A percentile compares a stretch with the other conserved stretches of the same genome.
These are phyloP conservation scores for Mollisiaceae sp. DNA, from an alignment of 2,329 filamentous ascomycete genomes.

Conservation along the genomic window DNA sequence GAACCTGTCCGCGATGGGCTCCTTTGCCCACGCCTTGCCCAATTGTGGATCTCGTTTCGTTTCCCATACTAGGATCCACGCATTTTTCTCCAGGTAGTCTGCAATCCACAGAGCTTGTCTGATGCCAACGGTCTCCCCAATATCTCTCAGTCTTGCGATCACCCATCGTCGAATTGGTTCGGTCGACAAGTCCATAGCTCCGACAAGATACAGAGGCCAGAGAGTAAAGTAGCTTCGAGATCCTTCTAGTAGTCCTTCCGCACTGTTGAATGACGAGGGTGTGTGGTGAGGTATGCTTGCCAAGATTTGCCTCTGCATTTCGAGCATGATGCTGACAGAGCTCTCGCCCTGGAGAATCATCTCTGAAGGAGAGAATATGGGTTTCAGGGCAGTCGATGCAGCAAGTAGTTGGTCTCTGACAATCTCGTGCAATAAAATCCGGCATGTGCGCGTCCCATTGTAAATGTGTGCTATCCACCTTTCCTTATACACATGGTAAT, in stretches of 20 bases:
- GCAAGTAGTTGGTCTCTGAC: constrained; percentile 31
- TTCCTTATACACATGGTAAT: constrained; percentile 38
- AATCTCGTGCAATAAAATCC: constrained; percentile 37
- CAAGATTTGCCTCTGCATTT: constrained; percentile 35
- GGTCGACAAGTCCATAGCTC: constrained; percentile 32
- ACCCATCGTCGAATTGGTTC: constrained; percentile 32
- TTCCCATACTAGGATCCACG: constrained; percentile 22
- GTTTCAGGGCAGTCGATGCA: constrained; percentile 14
- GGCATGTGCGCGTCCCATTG: constrained; percentile 36
- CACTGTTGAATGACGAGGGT: not conserved
- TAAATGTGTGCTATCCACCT: constrained; percentile 38
- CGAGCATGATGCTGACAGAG: constrained; percentile 26
- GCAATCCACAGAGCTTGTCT: constrained; percentile 35
- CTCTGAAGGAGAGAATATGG: constrained; percentile 27
- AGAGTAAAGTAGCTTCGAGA: constrained; percentile 34
- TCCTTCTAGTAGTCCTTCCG: constrained; percentile 18
- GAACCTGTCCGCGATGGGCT: not conserved
- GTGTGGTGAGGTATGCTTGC: constrained; percentile 38
- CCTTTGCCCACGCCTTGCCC: too few relatives aligned
- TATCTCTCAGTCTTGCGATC: constrained; percentile 23
- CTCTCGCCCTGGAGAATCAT: constrained; percentile 15
- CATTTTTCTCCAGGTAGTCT: constrained; percentile 17
- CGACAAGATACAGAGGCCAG: constrained; percentile 38
- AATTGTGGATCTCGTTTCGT: not conserved
- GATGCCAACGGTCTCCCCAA: constrained; percentile 33